Evolutionary conservation across 1,284 basidiomycete genomes (phyloP).

Genomic region (Moesziomyces sp.): DNA sequence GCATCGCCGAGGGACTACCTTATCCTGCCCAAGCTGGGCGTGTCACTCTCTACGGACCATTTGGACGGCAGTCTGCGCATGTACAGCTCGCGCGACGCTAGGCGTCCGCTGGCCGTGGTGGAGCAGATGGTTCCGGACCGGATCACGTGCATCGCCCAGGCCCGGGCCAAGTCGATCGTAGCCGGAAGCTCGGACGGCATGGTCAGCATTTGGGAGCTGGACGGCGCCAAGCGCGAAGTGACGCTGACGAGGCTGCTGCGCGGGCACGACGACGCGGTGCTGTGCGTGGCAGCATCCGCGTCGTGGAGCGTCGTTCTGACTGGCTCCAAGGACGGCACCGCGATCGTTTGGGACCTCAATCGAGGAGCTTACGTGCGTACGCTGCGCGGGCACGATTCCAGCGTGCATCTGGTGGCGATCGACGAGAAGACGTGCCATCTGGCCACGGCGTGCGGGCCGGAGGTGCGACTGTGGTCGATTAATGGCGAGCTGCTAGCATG

Average conservation of each 20-base stretch:
- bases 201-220: conserved; percentile 49
- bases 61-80: conserved; percentile 73
- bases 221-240: conserved; percentile 35
- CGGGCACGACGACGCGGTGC: conserved; percentile 76
- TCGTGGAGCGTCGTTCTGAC: conserved; percentile 86
- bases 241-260: conserved; percentile 73
- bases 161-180: conserved; percentile 78
- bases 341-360: conserved; percentile 91
- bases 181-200: conserved; percentile 73
- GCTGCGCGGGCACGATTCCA: conserved; percentile 67
- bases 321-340: conserved; percentile 84
- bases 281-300: conserved; percentile 79
- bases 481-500: conserved; percentile 79
- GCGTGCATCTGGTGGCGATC: conserved; percentile 79
- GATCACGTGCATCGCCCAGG: conserved; percentile 75
- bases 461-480: conserved; percentile 81
- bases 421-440: conserved; percentile 87
- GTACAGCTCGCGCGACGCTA: conserved; percentile 47
- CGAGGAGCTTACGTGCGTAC: conserved; percentile 67
- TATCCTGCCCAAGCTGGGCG: conserved; percentile 74
- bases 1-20: conserved; percentile 75
- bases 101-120: conserved; percentile 75
- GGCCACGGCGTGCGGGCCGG: conserved; percentile 78
- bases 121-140: conserved; percentile 36
- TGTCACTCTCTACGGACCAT: conserved; percentile 76